phyloP scores from a whole-genome alignment of 225 moss, liverwort and hornwort species.

The Sphagnum contortum region DNA sequence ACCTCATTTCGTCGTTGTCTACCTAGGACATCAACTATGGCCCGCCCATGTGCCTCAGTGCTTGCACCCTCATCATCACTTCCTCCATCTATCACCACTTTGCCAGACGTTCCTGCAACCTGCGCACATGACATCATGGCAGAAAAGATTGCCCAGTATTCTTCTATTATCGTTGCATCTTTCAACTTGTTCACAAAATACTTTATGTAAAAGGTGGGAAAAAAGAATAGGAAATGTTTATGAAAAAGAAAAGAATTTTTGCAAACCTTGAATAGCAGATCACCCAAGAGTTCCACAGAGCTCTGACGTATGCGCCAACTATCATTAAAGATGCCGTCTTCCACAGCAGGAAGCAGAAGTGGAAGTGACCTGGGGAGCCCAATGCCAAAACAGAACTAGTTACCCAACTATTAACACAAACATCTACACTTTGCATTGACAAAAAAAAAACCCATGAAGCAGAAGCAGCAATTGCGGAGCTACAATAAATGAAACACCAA shows the following conservation, averaged over 20 bases:
- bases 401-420: too few species aligned
- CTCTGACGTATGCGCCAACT: conserved; percentile 99
- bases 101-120: conserved; percentile 99
- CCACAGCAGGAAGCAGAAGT: conserved; percentile 91
- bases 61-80: conserved; percentile 99
- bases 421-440: too few species aligned
- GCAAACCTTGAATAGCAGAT: conserved; percentile 90
- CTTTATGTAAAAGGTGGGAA: too few species aligned
- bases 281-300: conserved; percentile 97
- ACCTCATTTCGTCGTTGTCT: conserved; percentile 92
- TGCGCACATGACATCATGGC: conserved; percentile 8
- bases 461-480: too few species aligned
- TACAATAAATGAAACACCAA: too few species aligned
- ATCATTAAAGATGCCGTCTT: conserved; percentile 98
- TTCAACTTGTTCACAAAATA: too few species aligned
- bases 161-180: too few species aligned
- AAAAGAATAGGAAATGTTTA: too few species aligned
- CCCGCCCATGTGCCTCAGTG: conserved; percentile 96
- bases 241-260: not conserved
- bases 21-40: conserved; percentile 88
- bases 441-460: too few species aligned
- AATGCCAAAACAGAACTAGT: too few species aligned
- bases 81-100: conserved; percentile 96
- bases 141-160: too few species aligned
- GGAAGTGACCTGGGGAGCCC: conserved; percentile 62